phyloP scores from a whole-genome alignment of 2,329 filamentous ascomycete genomes.

The Cadophora sp. region DNA sequence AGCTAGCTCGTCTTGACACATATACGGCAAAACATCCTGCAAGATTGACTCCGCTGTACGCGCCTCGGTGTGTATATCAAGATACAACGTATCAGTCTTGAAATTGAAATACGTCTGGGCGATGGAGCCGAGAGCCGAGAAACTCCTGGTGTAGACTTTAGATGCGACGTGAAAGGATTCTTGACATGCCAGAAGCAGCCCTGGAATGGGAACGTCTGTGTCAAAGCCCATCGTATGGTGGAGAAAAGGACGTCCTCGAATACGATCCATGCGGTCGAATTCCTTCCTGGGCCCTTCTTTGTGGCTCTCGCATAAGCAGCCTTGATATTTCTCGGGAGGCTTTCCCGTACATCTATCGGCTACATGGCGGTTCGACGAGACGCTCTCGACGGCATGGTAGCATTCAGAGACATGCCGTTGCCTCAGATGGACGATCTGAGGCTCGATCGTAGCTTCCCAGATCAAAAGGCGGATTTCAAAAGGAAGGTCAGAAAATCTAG shows the following conservation, averaged over 20 bases:
- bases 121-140: conserved; percentile 13
- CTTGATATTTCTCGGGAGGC: not conserved
- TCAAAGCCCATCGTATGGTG: conserved; percentile 13
- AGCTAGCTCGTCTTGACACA: conserved; percentile 20
- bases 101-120: conserved; percentile 18
- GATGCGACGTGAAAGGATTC: conserved; percentile 14
- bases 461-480: conserved; percentile 16
- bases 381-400: conserved; percentile 13
- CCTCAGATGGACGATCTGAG: conserved; percentile 8
- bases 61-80: not conserved
- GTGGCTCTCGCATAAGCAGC: not conserved
- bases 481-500: conserved; percentile 12
- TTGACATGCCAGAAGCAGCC: conserved; percentile 6
- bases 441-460: conserved; percentile 7
- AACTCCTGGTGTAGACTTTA: conserved; percentile 13
- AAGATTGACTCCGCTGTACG: conserved; percentile 4
- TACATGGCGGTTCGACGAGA: conserved; percentile 11
- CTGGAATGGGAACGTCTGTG: not conserved
- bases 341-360: conserved; percentile 2
- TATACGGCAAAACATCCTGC: conserved; percentile 16
- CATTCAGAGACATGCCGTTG: conserved; percentile 14
- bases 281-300: not conserved
- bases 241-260: conserved; percentile 15
- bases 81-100: conserved; percentile 12
- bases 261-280: conserved; percentile 10